These are phyloP conservation scores for Cutaneotrichosporon sp. DNA, from an alignment of 1,284 basidiomycete species.

Conservation along the genomic window DNA sequence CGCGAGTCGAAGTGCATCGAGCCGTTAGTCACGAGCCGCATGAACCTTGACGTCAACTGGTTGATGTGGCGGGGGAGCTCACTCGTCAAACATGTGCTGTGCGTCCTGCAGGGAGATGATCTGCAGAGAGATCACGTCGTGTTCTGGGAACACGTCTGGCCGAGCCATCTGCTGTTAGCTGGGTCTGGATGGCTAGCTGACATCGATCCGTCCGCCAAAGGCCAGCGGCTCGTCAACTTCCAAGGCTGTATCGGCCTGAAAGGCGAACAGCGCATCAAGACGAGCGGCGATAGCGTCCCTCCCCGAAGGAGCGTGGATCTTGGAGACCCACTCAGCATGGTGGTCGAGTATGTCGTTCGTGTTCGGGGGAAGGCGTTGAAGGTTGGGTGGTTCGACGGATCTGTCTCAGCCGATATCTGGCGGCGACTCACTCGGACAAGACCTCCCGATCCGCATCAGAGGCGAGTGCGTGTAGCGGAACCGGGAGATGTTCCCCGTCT, in stretches of 20 bases:
- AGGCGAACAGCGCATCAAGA: background rate
- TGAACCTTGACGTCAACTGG: background rate
- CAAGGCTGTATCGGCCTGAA: background rate
- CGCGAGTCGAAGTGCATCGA: background rate
- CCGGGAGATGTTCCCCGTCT: background rate
- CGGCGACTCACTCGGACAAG: background rate
- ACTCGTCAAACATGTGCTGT: background rate
- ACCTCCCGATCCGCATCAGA: background rate
- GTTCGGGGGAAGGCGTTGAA: background rate
- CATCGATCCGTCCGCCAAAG: background rate
- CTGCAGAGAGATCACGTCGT: background rate
- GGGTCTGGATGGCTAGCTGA: background rate
- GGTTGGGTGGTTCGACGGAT: background rate
- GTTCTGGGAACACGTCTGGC: background rate
- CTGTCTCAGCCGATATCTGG: background rate
- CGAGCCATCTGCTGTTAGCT: background rate
- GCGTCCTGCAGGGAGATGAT: background rate
- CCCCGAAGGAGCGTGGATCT: background rate
- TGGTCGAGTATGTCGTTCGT: background rate
- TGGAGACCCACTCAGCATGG: background rate
- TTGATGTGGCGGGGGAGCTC: background rate
- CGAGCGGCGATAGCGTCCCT: background rate
- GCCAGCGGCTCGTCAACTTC: background rate
- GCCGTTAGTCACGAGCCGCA: background rate
- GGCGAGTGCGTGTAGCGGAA: background rate